phyloP scores from a whole-genome alignment of 2,329 filamentous ascomycete species.

The Acephala macrosclerotiorum region DNA sequence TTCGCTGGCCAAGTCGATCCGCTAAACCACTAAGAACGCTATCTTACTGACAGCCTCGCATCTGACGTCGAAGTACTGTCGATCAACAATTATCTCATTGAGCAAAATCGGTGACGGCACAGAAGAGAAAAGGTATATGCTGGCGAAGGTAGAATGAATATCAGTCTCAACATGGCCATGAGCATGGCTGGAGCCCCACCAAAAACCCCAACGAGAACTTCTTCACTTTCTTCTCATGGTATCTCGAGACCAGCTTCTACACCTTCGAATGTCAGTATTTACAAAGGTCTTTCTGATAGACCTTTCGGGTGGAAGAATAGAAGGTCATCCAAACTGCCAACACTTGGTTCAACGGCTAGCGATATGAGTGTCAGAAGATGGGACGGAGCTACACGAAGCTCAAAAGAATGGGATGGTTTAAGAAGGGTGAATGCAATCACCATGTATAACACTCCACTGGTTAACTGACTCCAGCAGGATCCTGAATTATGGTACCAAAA shows the following conservation, averaged over 20 bases:
- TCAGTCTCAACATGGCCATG: constrained; percentile 30
- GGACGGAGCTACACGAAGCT: constrained; percentile 45
- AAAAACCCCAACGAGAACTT: constrained; percentile 20
- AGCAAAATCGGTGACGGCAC: constrained; percentile 16
- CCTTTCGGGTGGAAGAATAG: constrained; percentile 35
- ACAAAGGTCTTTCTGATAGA: constrained; percentile 35
- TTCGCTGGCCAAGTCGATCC: constrained; percentile 11
- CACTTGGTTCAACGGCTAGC: constrained; percentile 20
- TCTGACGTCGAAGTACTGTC: constrained; percentile 26
- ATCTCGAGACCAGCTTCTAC: constrained; percentile 14
- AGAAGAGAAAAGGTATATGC: not conserved
- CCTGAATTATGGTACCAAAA: constrained; percentile 72
- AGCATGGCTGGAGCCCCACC: constrained; percentile 30
- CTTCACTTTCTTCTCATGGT: constrained; percentile 1
- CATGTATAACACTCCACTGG: not conserved
- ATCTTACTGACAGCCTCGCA: constrained; percentile 13
- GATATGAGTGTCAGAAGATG: constrained; percentile 44
- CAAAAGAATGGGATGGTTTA: constrained; percentile 52
- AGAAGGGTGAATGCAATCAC: constrained; percentile 48
- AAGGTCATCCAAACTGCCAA: constrained; percentile 18
- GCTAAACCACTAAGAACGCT: constrained; percentile 13
- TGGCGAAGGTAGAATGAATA: constrained; percentile 27
- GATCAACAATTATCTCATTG: constrained; percentile 22
- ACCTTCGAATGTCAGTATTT: constrained; percentile 30
- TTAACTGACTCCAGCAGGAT: constrained; percentile 58